Evolutionary conservation across 202 grass and related monocot species (phyloP).

Genomic region (Eragrostis tef): DNA sequence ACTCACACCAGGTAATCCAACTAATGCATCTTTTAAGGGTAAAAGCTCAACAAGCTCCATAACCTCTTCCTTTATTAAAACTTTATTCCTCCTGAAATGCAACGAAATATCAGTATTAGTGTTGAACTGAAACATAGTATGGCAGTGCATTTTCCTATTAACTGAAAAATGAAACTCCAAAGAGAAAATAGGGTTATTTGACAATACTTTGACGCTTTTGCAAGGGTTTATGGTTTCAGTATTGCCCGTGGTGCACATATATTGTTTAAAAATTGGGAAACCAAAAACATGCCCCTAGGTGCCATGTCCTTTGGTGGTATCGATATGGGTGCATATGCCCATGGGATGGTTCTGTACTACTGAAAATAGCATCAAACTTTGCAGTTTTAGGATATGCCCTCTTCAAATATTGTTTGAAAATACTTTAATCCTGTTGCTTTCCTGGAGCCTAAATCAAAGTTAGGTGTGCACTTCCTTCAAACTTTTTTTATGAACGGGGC

Average conservation of each 20-base stretch:
- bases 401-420: constrained; percentile 11
- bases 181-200: neutral
- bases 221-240: neutral
- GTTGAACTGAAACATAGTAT: constrained; percentile 2
- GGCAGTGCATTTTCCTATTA: neutral
- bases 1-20: constrained; percentile 79
- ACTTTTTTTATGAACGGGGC: too few species aligned
- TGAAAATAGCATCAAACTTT: constrained; percentile 7
- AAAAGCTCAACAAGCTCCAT: constrained; percentile 90
- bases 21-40: constrained; percentile 69
- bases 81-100: constrained; percentile 66
- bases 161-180: constrained; percentile 17
- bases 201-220: neutral
- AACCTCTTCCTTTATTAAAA: constrained; percentile 73
- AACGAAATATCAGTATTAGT: constrained; percentile 23
- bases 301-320: neutral
- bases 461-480: neutral
- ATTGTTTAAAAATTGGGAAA: constrained; percentile 9
- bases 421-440: neutral
- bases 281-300: neutral
- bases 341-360: neutral
- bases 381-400: constrained; percentile 24
- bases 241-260: constrained; percentile 16
- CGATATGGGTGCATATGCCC: neutral
- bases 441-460: neutral